Conservation (phyloP, 805 yeast genomes). For the Saccharomycopsis schoenii region DNA sequence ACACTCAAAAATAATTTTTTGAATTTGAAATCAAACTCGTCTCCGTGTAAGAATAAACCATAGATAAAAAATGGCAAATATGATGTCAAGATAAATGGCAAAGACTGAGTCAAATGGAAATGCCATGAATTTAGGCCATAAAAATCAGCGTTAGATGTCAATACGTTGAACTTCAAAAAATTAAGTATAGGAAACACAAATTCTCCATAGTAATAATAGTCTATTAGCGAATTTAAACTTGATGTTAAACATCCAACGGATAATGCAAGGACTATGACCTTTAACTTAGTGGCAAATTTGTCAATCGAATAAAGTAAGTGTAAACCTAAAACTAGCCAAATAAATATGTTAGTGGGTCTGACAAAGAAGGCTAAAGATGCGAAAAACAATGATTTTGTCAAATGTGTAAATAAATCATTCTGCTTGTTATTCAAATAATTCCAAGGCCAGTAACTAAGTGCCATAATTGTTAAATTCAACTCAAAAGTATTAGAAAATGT, state of each 20-base stretch:
- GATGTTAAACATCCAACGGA: slow-evolving; percentile 25
- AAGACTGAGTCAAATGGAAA: slow-evolving; percentile 72
- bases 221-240: slow-evolving; percentile 35
- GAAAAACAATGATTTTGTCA: slow-evolving; percentile 30
- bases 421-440: slow-evolving; percentile 15
- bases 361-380: slow-evolving; percentile 60
- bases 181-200: slow-evolving; percentile 53
- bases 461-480: slow-evolving; percentile 55
- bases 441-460: slow-evolving; percentile 70
- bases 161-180: slow-evolving; percentile 70
- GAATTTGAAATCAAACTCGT: slow-evolving; percentile 18
- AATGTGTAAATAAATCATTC: background rate
- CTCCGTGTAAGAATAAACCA: slow-evolving; percentile 26
- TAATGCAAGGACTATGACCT: slow-evolving; percentile 19
- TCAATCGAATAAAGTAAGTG: slow-evolving; percentile 21
- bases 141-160: slow-evolving; percentile 62
- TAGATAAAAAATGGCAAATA: slow-evolving; percentile 51
- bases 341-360: slow-evolving; percentile 73
- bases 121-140: slow-evolving; percentile 83
- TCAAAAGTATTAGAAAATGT: slow-evolving; percentile 84
- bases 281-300: slow-evolving; percentile 6
- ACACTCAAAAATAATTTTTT: slow-evolving; percentile 25
- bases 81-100: slow-evolving; percentile 66
- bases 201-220: slow-evolving; percentile 48
- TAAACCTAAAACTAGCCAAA: slow-evolving; percentile 63